phyloP scores from a whole-genome alignment of 2,329 filamentous ascomycete genomes.

The Cytospora chrysosperma region DNA sequence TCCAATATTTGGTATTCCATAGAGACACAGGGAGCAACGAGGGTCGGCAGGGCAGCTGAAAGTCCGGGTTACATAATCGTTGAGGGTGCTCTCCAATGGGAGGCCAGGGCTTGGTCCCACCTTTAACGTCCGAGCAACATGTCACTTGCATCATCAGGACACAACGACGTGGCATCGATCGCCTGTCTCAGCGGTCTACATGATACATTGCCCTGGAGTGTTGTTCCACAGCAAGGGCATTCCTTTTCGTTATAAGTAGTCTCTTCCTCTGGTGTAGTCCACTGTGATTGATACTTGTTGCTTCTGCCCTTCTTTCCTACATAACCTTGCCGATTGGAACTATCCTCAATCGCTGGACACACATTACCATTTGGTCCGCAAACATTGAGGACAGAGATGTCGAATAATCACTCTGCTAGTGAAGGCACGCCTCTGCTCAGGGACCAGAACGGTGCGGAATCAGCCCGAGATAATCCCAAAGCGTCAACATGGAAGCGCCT shows the following conservation, averaged over 20 bases:
- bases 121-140: background rate
- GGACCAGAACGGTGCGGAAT: conserved; percentile 13
- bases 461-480: background rate
- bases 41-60: too few species aligned
- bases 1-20: too few species aligned
- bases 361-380: background rate
- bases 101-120: background rate
- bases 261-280: background rate
- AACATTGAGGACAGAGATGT: background rate
- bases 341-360: background rate
- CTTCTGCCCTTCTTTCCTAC: background rate
- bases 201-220: background rate
- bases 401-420: conserved; percentile 2
- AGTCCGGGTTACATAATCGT: background rate
- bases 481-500: conserved; percentile 3
- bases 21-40: too few species aligned
- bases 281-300: background rate
- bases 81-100: background rate
- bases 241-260: background rate
- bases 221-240: background rate
- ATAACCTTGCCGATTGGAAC: too few species aligned
- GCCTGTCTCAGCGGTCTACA: background rate
- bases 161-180: background rate
- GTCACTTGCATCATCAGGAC: background rate
- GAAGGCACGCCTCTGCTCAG: conserved; percentile 22